phyloP scores from a whole-genome alignment of 75 land plant species.

The Adiantum capillusveneris region DNA sequence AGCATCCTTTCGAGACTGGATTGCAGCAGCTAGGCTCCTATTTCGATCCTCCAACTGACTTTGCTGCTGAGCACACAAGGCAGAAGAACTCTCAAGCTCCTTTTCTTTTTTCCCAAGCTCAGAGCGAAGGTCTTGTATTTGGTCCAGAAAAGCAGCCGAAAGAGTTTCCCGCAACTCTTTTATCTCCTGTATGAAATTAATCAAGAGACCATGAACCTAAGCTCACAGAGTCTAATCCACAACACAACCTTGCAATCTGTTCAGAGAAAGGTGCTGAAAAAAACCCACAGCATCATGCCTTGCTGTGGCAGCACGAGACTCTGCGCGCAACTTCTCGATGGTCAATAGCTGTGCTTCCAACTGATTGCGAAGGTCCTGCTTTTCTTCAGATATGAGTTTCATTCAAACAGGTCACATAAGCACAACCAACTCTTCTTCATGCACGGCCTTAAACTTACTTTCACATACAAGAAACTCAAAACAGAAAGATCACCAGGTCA shows the following conservation, averaged over 20 bases:
- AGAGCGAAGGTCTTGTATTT: conserved; percentile 45
- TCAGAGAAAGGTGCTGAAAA: not conserved
- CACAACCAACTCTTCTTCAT: not conserved
- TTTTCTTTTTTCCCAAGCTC: conserved; percentile 38
- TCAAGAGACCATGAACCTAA: not conserved
- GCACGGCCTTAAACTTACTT: not conserved
- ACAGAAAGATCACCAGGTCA: conserved; percentile 41
- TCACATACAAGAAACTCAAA: not conserved
- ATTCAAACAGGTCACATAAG: not conserved
- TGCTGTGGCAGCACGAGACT: conserved; percentile 43
- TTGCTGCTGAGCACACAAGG: conserved; percentile 42
- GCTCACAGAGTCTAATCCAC: no score
- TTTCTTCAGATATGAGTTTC: not conserved
- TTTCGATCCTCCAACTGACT: conserved; percentile 60
- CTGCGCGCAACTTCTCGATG: conserved; percentile 54
- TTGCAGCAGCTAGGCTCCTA: conserved; percentile 63
- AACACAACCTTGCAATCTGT: no score
- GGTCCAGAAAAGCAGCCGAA: conserved; percentile 35
- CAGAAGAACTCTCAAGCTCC: conserved; percentile 36
- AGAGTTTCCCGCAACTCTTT: conserved; percentile 56
- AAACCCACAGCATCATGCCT: conserved; percentile 65
- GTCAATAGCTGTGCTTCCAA: conserved; percentile 62
- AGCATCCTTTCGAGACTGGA: conserved; percentile 78
- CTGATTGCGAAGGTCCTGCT: conserved; percentile 80
- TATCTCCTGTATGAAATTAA: conserved; percentile 42